Percentiles rank a stretch among this genome's conserved stretches.
phyloP scores from a whole-genome alignment of 2,329 filamentous ascomycete species.

The Epichloe sylvatica region DNA sequence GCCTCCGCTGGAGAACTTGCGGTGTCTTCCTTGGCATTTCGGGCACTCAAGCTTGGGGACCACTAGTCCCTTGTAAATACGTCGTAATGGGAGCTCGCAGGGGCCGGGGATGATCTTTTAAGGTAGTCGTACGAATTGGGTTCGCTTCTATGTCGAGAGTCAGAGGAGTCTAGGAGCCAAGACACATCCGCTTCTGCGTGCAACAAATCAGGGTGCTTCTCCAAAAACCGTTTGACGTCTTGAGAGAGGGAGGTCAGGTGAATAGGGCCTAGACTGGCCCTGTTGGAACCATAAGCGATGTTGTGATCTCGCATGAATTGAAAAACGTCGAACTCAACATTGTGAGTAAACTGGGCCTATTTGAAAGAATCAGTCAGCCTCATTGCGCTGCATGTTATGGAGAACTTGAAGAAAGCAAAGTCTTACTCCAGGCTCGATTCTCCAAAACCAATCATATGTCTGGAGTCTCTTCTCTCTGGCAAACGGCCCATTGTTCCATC shows the following conservation, averaged over 20 bases:
- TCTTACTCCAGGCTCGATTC: constrained; percentile 45
- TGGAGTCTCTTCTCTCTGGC: constrained; percentile 61
- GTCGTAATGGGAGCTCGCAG: background rate
- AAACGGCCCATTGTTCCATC: constrained; percentile 75
- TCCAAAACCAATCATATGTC: constrained; percentile 46
- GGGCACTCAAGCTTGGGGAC: background rate
- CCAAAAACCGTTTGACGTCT: constrained; percentile 31
- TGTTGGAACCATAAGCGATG: constrained; percentile 59
- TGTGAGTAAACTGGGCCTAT: constrained; percentile 39
- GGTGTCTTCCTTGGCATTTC: constrained; percentile 2
- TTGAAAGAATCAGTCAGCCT: constrained; percentile 1
- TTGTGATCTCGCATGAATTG: constrained; percentile 73
- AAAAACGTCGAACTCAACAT: constrained; percentile 74
- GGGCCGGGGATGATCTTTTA: background rate
- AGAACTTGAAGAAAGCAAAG: constrained; percentile 2
- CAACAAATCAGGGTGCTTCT: constrained; percentile 28
- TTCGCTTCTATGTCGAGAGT: background rate
- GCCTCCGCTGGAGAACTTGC: constrained; percentile 15
- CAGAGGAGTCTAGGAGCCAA: constrained; percentile 27
- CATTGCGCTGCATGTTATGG: background rate
- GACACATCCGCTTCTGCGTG: constrained; percentile 33
- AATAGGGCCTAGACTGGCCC: constrained; percentile 31
- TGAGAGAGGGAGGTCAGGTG: constrained; percentile 30
- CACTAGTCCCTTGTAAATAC: constrained; percentile 3
- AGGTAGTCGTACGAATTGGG: background rate